phyloP scores from a whole-genome alignment of 1,284 basidiomycete species.

The Mycena sp. region DNA sequence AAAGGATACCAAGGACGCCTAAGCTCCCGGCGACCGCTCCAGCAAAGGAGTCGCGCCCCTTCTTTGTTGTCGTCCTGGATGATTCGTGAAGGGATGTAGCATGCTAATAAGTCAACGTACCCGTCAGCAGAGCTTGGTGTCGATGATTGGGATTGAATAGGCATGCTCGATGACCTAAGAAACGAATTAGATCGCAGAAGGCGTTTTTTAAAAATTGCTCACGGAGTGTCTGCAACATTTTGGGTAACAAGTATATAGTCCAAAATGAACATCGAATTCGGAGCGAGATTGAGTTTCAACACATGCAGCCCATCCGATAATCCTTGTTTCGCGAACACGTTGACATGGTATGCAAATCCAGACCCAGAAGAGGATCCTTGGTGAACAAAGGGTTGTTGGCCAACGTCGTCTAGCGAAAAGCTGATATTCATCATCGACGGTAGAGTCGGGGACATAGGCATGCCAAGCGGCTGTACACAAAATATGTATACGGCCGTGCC shows the following conservation, averaged over 20 bases:
- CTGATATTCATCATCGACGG: conserved; percentile 45
- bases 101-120: background rate
- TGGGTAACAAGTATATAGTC: conserved; percentile 60
- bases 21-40: conserved; percentile 63
- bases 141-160: conserved; percentile 9
- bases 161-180: background rate
- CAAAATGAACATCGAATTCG: conserved; percentile 59
- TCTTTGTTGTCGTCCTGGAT: conserved; percentile 37
- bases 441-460: conserved; percentile 28
- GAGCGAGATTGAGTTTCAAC: conserved; percentile 56
- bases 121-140: background rate
- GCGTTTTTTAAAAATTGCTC: background rate
- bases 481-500: conserved; percentile 52
- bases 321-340: conserved; percentile 51
- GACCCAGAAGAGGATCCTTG: conserved; percentile 38
- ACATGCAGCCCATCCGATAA: conserved; percentile 54
- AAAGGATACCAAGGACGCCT: conserved; percentile 59
- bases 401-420: conserved; percentile 22
- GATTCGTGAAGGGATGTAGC: background rate
- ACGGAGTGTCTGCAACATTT: conserved; percentile 18
- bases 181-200: background rate
- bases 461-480: conserved; percentile 47
- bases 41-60: conserved; percentile 61
- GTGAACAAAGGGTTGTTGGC: conserved; percentile 41
- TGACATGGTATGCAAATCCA: conserved; percentile 43